Evolutionary conservation across 140 eudicot genomes (phyloP), one percentile per base, ranked within the genome.

Genomic region (Erigeron philadelphicus): DNA sequence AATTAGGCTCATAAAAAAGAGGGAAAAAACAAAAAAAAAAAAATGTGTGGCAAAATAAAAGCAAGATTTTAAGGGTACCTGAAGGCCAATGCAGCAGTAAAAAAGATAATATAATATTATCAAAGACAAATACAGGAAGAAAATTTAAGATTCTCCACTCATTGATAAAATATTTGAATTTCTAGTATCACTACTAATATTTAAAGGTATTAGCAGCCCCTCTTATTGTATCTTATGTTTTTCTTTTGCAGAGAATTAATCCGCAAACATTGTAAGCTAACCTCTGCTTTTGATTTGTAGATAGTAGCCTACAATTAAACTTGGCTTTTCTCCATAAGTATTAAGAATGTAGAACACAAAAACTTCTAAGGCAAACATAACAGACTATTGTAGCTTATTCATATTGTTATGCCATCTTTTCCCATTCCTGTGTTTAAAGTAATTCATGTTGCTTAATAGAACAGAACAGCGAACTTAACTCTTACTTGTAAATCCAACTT

Each of bases 1-100:
- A 55, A 61, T 46, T 42, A 50, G 72, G 56, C 67, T 71, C 67
- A 45, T 31, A 31, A 31, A 13, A 56, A 18, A 11, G 40, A 6
- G 57, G 17, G 41, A 58, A 16, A 35, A 15, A 42, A 9, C 8
- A 44, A 58, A 45, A 52, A 56, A n/a, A 66, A 25, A 23, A 66
- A 56, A 11, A 40, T 68, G 75, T n/a, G 48, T 48, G 11, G 25
- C 38, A 31, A 5, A 31, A 1, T 25, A 25, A 1, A 25, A 3
- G 35, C 35, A 25, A 25, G 35, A 31, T 0, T 72, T 54, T 72
- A 35, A 4, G 40, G 16, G 69, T 61, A 47, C 38, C 63, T 72
- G 61, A 72, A 62, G 17, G 25, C 16, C 23, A 35, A 49, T 49
- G 54, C 63, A 72, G 54, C 63, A 47, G 69, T 62, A 31, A 61